phyloP scores from a whole-genome alignment of 495 filamentous ascomycete species.

The Penicillium manginii region DNA sequence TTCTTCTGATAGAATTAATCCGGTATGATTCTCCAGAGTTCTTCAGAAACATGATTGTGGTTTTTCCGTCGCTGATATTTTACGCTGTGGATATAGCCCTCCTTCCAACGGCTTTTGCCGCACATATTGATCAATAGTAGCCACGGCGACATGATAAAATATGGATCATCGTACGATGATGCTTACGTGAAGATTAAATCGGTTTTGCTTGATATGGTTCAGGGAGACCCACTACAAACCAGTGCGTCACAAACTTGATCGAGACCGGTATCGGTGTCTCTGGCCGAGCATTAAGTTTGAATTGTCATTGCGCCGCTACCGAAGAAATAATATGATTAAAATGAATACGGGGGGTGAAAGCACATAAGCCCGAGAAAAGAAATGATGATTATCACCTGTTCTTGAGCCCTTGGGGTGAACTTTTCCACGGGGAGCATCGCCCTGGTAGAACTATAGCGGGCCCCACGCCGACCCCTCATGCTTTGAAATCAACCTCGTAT shows the following conservation, averaged over 20 bases:
- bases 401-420: too few relatives aligned
- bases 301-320: too few relatives aligned
- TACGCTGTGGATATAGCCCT: not conserved
- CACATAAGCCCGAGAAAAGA: too few relatives aligned
- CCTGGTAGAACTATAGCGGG: not conserved
- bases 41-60: not conserved
- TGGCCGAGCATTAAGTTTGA: too few relatives aligned
- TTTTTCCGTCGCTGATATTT: not conserved
- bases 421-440: too few relatives aligned
- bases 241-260: not conserved
- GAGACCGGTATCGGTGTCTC: not conserved
- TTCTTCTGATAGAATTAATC: not conserved
- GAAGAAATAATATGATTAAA: too few relatives aligned
- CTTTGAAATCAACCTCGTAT: conserved; percentile 4
- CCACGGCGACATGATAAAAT: conserved; percentile 4
- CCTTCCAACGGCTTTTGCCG: conserved; percentile 3
- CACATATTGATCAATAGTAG: not conserved
- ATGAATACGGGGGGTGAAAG: too few relatives aligned
- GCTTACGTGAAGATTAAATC: conserved; percentile 4
- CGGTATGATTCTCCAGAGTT: not conserved
- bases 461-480: not conserved
- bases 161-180: not conserved
- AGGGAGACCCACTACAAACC: not conserved
- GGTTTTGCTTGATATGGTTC: not conserved
- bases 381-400: too few relatives aligned